These are phyloP conservation scores for Fusarium neocosmosporiellum DNA, from an alignment of 2,329 filamentous ascomycete genomes.

Conservation along the genomic window DNA sequence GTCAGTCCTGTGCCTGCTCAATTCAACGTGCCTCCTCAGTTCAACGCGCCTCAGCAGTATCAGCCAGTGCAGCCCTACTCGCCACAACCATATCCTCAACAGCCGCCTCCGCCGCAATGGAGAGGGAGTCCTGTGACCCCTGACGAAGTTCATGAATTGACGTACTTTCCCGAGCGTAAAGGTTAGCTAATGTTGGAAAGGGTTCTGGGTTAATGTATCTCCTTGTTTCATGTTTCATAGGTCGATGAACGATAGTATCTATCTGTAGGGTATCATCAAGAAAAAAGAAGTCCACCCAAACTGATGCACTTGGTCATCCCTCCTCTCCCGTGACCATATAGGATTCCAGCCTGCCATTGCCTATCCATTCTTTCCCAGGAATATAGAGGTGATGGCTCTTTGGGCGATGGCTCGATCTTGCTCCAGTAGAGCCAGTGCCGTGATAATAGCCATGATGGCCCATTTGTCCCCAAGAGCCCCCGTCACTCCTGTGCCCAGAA, in stretches of 20 bases:
- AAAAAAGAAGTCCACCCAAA: not conserved
- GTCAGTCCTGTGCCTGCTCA: not conserved
- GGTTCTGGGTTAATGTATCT: not conserved
- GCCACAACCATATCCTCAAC: constrained; percentile 2
- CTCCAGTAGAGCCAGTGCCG: constrained; percentile 32
- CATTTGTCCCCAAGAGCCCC: constrained; percentile 40
- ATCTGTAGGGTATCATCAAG: constrained; percentile 6
- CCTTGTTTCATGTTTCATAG: not conserved
- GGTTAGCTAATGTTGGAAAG: not conserved
- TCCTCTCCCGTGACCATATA: not conserved
- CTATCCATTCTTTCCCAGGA: not conserved
- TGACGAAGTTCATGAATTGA: constrained; percentile 1
- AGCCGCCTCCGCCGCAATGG: constrained; percentile 1
- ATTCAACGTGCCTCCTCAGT: not conserved
- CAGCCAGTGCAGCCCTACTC: not conserved
- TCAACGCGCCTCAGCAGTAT: not conserved
- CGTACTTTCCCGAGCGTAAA: constrained; percentile 4
- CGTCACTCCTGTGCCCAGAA: constrained; percentile 37
- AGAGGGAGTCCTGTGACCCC: constrained; percentile 4
- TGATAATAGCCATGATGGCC: constrained; percentile 41
- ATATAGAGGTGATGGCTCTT: not conserved
- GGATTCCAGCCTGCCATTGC: not conserved
- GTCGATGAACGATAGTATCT: constrained; percentile 2
- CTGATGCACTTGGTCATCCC: not conserved
- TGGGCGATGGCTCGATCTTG: not conserved